phyloP scores from a whole-genome alignment of 352 stramenopile genomes.

The Saprolegnia parasitica region DNA sequence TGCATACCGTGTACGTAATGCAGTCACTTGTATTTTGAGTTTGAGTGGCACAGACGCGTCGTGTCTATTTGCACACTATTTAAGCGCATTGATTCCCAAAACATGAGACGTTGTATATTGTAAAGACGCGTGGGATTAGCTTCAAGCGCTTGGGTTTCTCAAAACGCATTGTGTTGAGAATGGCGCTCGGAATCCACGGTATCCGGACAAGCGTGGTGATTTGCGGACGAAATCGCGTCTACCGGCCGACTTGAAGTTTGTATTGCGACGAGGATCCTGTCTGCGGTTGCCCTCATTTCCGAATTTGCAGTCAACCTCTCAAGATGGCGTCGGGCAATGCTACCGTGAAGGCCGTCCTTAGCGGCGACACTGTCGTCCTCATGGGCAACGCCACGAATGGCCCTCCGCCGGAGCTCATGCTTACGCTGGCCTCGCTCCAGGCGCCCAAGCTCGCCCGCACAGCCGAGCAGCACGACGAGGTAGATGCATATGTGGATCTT shows the following conservation, averaged over 20 bases:
- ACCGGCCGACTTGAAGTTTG: background rate
- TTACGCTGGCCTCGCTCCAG: conserved; percentile 94
- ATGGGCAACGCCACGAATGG: conserved; percentile 83
- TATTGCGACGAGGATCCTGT: background rate
- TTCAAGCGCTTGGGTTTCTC: too few species aligned
- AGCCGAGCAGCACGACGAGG: conserved; percentile 60
- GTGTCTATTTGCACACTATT: conserved; percentile 5
- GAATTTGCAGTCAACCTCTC: background rate
- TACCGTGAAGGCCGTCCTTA: conserved; percentile 96
- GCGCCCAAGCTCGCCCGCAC: conserved; percentile 87
- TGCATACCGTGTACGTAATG: background rate
- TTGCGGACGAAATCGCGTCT: background rate
- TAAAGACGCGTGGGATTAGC: too few species aligned
- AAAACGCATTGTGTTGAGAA: background rate
- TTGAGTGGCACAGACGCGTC: background rate
- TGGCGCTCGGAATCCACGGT: background rate
- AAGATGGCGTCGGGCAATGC: conserved; percentile 80
- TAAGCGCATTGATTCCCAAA: background rate
- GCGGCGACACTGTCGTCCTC: conserved; percentile 96
- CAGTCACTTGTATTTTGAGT: conserved; percentile 14
- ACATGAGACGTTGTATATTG: background rate
- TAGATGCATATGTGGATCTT: conserved; percentile 9
- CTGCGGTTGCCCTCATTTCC: conserved; percentile 11
- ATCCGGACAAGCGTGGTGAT: background rate
- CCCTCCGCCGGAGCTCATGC: conserved; percentile 91